Evolutionary conservation across 306 rosid species (phyloP), one percentile per base, ranked within the genome.

Genomic region (Vigna nakashimae): DNA sequence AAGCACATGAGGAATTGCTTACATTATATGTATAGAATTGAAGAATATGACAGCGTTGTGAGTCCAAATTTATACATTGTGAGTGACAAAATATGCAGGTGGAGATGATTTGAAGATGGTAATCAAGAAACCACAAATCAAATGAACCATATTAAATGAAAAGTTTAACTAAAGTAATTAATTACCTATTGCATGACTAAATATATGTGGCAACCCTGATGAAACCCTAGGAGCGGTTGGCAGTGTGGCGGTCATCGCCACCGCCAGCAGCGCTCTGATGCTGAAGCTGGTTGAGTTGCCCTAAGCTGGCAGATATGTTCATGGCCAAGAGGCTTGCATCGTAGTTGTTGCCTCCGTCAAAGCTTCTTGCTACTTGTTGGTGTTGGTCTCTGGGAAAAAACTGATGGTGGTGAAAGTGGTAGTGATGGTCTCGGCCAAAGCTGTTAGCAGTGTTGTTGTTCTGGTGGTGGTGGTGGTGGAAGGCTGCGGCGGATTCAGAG

Each of bases 201-300:
- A 5, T 4, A 53, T 72, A 64, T 46, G 86, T 67, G 55, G 28
- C 28, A 26, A 49, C 49, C 32, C 10, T 9, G 58, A 73, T 59
- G 77, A 70, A 84, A 79, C 69, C 80, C 96, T 94, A 94, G 87
- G 98, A 87, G 49, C 93, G 97, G 85, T 91, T 91, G 71, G 88
- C 79, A 56, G 96, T 69, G 9, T 93, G 93, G 83, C 90, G 95
- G 85, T 92, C 97, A 26, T 90, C 92, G 2, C 86, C 86, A 6
- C 86, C 86, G 1, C 85, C 66, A 8, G 86, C 83, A 5, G 86
- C 79, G 51, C 88, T 83, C 12, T 89, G 85, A 18, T 94, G 97
- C 83, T 88, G 98, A 77, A 90, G 83, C 79, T 88, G 97, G 82
- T 76, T 85, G 24, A 89, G 86, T 67, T 93, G 94, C 6, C 92